Evolutionary conservation across 345 rosid species (phyloP), one percentile per base, ranked within the genome.

Genomic region (Raphanus raphanistrum): DNA sequence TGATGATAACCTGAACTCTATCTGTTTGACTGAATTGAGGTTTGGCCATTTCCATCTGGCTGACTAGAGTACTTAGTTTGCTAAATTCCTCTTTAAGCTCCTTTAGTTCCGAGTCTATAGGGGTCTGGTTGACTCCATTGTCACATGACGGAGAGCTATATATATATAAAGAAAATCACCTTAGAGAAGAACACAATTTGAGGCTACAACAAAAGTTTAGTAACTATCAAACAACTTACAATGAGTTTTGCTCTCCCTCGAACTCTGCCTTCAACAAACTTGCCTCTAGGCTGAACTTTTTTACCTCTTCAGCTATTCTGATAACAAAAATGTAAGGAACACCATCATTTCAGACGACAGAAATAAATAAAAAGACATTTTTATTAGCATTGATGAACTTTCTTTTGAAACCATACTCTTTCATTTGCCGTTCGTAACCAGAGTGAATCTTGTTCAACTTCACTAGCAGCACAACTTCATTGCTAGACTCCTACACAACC

Each of bases 381-480:
- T 10, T 31, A 68, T 41, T 16, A 38, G 50, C 74, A 60, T 2
- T 15, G 13, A n/a, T 32, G 36, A 38, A 7, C 21, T 62, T 27
- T 16, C 32, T 21, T 36, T 33, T 8, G 8, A 43, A 68, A 63
- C 76, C 94, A 90, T 83, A 95, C 99, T 82, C 87, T 88, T 88
- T 86, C 81, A 92, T 84, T 81, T 91, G 98, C 26, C 83, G 84
- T 75, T 92, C 98, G 68, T 91, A 90, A 67, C 84, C 87, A 28
- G 90, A 74, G 73, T 90, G 83, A 33, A 90, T 85, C 79, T 88
- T 85, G 73, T 71, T 71, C 67, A 80, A 33, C 50, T 66, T 80
- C 68, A 8, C 66, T 70, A 66, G 57, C 50, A 58, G 43, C 27
- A 55, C 27, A 12, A 29, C n/a, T 59, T 80, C 83, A 48, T 45